phyloP scores from a whole-genome alignment of 129 eudicot genomes.

The Lactuca sativa region DNA sequence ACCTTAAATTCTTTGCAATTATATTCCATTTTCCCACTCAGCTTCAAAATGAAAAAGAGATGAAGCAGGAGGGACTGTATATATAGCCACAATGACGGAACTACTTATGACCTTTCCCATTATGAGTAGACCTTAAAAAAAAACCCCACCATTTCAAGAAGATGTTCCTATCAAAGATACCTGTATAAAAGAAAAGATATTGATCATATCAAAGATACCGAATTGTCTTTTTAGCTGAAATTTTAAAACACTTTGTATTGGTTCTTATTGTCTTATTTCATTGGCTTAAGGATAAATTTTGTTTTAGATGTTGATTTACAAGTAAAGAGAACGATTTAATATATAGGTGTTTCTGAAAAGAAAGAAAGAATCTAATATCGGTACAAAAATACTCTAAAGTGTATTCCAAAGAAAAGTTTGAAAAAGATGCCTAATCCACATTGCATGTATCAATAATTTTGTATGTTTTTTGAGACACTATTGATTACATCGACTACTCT shows the following conservation, averaged over 20 bases:
- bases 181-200: background rate
- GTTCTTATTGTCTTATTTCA: background rate
- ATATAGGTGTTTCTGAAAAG: background rate
- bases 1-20: slow-evolving; percentile 73
- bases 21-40: slow-evolving; percentile 49
- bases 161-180: slow-evolving; percentile 31
- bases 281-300: background rate
- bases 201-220: slow-evolving; percentile 34
- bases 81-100: slow-evolving; percentile 24
- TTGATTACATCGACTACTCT: no score
- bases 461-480: no score
- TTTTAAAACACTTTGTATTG: background rate
- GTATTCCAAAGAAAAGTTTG: background rate
- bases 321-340: background rate
- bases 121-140: background rate
- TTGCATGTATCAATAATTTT: no score
- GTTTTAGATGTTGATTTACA: background rate
- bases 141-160: background rate
- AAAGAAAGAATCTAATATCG: background rate
- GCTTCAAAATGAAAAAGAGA: slow-evolving; percentile 9
- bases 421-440: background rate
- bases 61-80: background rate
- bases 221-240: slow-evolving; percentile 4
- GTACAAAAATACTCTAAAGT: background rate
- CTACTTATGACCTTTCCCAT: background rate